Conservation (phyloP, 2,329 filamentous ascomycete genomes). For the Botrytis aclada region DNA sequence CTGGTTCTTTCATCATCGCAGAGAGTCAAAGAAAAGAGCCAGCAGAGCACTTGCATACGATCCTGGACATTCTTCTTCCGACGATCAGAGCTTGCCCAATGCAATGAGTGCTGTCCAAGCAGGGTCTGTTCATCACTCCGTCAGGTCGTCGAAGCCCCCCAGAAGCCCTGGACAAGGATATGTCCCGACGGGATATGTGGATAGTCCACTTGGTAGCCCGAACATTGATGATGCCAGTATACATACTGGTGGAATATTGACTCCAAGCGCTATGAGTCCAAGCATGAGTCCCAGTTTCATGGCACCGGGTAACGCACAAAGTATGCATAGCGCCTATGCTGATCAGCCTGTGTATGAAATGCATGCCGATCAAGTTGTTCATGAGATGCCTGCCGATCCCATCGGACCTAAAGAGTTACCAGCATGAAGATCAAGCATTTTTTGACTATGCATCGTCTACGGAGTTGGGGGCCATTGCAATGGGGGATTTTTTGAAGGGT, state of each 20-base stretch:
- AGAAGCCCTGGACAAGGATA: neutral
- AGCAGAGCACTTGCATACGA: conserved; percentile 13
- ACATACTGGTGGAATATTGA: neutral
- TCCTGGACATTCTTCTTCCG: neutral
- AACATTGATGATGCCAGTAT: neutral
- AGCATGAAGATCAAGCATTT: neutral
- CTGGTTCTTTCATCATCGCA: neutral
- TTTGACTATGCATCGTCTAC: neutral
- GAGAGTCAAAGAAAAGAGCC: neutral
- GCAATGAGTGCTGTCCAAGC: neutral
- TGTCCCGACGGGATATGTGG: neutral
- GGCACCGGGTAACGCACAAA: neutral
- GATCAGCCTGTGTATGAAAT: neutral
- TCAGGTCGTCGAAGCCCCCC: neutral
- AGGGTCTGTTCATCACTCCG: neutral
- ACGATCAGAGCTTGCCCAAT: neutral
- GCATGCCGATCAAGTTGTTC: neutral
- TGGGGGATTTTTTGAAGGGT: neutral
- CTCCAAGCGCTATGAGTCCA: neutral
- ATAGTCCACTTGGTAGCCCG: neutral
- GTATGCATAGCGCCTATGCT: neutral
- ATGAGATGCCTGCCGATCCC: neutral
- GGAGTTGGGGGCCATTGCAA: neutral
- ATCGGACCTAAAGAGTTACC: neutral
- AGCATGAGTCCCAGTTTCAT: neutral